phyloP scores from a whole-genome alignment of 163 green algal species.

The Chlamydomonas reinhardtii region DNA sequence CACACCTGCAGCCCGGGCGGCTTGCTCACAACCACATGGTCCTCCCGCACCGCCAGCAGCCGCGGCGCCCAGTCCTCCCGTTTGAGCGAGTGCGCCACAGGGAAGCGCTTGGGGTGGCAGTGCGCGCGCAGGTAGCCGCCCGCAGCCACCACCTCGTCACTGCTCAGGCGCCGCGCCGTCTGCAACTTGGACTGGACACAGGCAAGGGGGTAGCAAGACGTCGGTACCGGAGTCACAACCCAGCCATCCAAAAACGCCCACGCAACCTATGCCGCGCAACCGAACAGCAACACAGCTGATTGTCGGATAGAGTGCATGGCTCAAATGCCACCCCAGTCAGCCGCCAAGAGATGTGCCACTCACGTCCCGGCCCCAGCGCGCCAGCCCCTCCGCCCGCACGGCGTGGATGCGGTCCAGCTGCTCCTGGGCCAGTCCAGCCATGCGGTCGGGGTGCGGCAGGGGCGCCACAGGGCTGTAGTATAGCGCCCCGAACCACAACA shows the following conservation, averaged over 20 bases:
- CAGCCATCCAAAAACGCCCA: no score
- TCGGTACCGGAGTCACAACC: no score
- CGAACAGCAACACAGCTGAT: no score
- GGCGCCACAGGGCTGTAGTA: slow-evolving; percentile 76
- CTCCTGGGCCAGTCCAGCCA: neutral
- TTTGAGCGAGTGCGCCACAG: slow-evolving; percentile 53
- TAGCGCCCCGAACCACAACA: slow-evolving; percentile 80
- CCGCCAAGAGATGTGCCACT: neutral
- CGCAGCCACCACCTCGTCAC: slow-evolving; percentile 30
- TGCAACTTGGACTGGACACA: slow-evolving; percentile 19
- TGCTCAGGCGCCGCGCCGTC: slow-evolving; percentile 36
- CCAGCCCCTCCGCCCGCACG: neutral
- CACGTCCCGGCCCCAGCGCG: slow-evolving; percentile 35
- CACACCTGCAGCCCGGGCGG: slow-evolving; percentile 75
- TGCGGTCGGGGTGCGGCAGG: neutral
- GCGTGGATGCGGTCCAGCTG: slow-evolving; percentile 3
- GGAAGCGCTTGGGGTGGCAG: slow-evolving; percentile 83
- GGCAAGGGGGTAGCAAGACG: no score
- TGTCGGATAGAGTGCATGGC: no score
- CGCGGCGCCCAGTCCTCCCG: slow-evolving; percentile 9
- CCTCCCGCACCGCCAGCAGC: slow-evolving; percentile 55
- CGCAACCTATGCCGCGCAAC: no score
- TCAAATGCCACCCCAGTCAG: no score
- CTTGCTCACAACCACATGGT: slow-evolving; percentile 84
- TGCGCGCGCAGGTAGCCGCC: slow-evolving; percentile 81